Conservation (phyloP, 2,329 filamentous ascomycete genomes). For the Aspergillus fischeri region DNA sequence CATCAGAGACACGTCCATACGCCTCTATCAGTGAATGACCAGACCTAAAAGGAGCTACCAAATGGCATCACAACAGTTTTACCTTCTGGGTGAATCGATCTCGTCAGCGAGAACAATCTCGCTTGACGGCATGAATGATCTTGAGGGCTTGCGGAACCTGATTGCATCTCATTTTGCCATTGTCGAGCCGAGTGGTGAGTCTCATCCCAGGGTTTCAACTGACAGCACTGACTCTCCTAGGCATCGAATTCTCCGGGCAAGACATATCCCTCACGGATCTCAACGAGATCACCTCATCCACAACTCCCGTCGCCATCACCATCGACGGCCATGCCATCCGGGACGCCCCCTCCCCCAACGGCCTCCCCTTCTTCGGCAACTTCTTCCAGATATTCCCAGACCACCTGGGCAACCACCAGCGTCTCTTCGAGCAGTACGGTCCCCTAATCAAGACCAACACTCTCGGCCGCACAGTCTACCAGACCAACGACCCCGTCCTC, state of each 20-base stretch:
- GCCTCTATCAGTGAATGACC: neutral
- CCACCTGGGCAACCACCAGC: constrained; percentile 54
- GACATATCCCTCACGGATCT: constrained; percentile 11
- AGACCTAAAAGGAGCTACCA: neutral
- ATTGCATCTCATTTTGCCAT: constrained; percentile 29
- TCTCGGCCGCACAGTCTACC: constrained; percentile 49
- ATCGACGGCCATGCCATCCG: constrained; percentile 28
- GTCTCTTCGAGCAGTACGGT: constrained; percentile 52
- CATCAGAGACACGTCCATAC: neutral
- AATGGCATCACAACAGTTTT: constrained; percentile 19
- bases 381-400: constrained; percentile 56
- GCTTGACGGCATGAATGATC: constrained; percentile 16
- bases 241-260: constrained; percentile 18
- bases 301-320: constrained; percentile 18
- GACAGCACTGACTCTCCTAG: constrained; percentile 3
- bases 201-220: neutral
- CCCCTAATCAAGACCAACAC: constrained; percentile 51
- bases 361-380: constrained; percentile 46
- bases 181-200: constrained; percentile 25
- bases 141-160: constrained; percentile 18
- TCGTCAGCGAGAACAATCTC: constrained; percentile 19
- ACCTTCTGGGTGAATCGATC: constrained; percentile 17
- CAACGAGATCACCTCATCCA: constrained; percentile 11
- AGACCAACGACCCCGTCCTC: constrained; percentile 49
- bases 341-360: constrained; percentile 19